phyloP scores from a whole-genome alignment of 2,329 filamentous ascomycete species.

The Aspergillus glaucus region DNA sequence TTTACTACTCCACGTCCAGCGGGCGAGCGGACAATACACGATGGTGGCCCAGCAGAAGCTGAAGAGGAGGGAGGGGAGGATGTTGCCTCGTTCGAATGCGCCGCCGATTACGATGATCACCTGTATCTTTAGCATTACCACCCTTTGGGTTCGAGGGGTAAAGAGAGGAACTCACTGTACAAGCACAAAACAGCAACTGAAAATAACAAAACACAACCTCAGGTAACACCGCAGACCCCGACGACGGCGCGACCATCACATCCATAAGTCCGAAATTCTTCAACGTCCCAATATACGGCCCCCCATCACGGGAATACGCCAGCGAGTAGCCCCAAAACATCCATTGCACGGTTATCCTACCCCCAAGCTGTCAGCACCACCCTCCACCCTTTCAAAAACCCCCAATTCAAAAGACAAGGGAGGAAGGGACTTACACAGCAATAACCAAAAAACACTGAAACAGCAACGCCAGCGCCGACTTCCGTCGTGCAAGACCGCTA shows the following conservation, averaged over 20 bases:
- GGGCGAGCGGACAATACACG: constrained; percentile 67
- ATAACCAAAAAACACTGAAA: constrained; percentile 58
- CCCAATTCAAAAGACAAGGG: background rate
- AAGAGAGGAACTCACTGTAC: constrained; percentile 24
- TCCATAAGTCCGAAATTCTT: constrained; percentile 57
- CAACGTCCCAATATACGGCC: constrained; percentile 58
- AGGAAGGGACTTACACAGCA: constrained; percentile 39
- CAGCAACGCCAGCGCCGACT: constrained; percentile 56
- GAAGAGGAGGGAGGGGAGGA: constrained; percentile 60
- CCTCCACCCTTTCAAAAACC: background rate
- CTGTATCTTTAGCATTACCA: constrained; percentile 16
- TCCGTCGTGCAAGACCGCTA: constrained; percentile 56
- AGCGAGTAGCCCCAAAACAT: constrained; percentile 63
- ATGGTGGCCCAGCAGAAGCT: constrained; percentile 67
- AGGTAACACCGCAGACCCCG: constrained; percentile 51
- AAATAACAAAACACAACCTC: constrained; percentile 63
- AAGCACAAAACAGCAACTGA: constrained; percentile 56
- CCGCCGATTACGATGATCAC: constrained; percentile 62
- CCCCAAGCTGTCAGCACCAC: background rate
- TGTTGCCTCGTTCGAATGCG: constrained; percentile 58
- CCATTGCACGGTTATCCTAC: constrained; percentile 44
- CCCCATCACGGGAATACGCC: constrained; percentile 55
- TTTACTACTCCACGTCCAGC: constrained; percentile 70
- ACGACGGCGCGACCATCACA: constrained; percentile 55
- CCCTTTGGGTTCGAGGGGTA: background rate